Conservation (phyloP, 805 yeast genomes). For the Zygoascus bituminiphila region DNA sequence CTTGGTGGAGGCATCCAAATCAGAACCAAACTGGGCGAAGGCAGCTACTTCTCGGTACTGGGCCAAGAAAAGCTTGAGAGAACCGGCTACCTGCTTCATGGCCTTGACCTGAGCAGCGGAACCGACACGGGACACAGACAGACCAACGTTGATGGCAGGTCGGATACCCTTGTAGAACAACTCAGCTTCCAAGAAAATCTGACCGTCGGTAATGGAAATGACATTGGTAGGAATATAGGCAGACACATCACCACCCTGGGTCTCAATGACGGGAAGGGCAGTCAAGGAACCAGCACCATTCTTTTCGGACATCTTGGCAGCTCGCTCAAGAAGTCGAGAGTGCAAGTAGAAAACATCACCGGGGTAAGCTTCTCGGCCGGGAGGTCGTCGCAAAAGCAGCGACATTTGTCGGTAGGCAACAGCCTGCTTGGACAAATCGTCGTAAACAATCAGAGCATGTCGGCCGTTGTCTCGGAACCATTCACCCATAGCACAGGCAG, state of each 20-base stretch:
- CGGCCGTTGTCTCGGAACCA: conserved; percentile 99
- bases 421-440: conserved; percentile 98
- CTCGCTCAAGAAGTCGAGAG: conserved; percentile 93
- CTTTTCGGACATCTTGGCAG: conserved; percentile 90
- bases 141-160: conserved; percentile 99
- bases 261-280: conserved; percentile 93
- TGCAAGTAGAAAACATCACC: conserved; percentile 96
- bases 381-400: conserved; percentile 92
- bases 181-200: conserved; percentile 98
- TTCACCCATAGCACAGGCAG: conserved; percentile 99
- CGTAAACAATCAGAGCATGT: conserved; percentile 95
- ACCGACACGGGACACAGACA: conserved; percentile 99
- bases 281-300: conserved; percentile 92
- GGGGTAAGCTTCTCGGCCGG: conserved; percentile 95
- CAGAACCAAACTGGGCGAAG: conserved; percentile 99
- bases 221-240: conserved; percentile 97
- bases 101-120: conserved; percentile 99
- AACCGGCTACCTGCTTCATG: conserved; percentile 99
- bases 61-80: conserved; percentile 99
- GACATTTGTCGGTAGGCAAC: conserved; percentile 99
- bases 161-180: conserved; percentile 99
- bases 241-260: conserved; percentile 99
- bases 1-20: conserved; percentile 98
- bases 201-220: conserved; percentile 96
- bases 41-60: conserved; percentile 99